Conservation (phyloP, 2,329 filamentous ascomycete species). For the Tolypocladium sp. region DNA sequence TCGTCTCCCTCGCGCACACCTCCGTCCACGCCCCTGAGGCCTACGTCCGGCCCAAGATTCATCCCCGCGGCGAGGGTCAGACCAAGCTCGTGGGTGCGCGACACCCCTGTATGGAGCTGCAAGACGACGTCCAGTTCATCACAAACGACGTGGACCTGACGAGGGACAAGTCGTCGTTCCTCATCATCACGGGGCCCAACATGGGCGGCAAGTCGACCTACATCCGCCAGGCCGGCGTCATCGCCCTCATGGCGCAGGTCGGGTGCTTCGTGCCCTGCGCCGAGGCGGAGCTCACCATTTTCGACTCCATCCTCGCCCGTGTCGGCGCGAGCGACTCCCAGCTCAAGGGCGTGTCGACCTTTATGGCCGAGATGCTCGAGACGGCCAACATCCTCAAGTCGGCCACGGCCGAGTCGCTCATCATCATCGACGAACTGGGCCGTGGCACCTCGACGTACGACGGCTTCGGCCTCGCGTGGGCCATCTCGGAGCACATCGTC, state of each 20-base stretch:
- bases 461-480: slow-evolving; percentile 97
- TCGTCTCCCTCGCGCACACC: slow-evolving; percentile 86
- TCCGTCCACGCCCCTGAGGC: slow-evolving; percentile 87
- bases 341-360: slow-evolving; percentile 94
- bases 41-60: slow-evolving; percentile 86
- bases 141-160: slow-evolving; percentile 87
- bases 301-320: slow-evolving; percentile 91
- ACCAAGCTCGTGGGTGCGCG: slow-evolving; percentile 88
- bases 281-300: slow-evolving; percentile 86
- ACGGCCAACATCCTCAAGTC: slow-evolving; percentile 98
- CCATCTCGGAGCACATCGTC: slow-evolving; percentile 95
- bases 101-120: slow-evolving; percentile 97
- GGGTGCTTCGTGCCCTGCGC: slow-evolving; percentile 93
- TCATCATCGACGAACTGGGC: slow-evolving; percentile 97
- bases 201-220: slow-evolving; percentile 99
- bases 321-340: slow-evolving; percentile 95
- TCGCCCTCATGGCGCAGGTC: slow-evolving; percentile 93
- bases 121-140: slow-evolving; percentile 97
- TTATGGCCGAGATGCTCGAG: slow-evolving; percentile 99
- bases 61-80: slow-evolving; percentile 76
- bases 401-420: slow-evolving; percentile 86
- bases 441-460: slow-evolving; percentile 97
- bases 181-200: slow-evolving; percentile 96
- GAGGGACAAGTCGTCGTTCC: slow-evolving; percentile 73
- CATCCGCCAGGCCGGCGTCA: slow-evolving; percentile 93